phyloP scores from a whole-genome alignment of 495 filamentous ascomycete species.

The Talaromyces trachyspermus region DNA sequence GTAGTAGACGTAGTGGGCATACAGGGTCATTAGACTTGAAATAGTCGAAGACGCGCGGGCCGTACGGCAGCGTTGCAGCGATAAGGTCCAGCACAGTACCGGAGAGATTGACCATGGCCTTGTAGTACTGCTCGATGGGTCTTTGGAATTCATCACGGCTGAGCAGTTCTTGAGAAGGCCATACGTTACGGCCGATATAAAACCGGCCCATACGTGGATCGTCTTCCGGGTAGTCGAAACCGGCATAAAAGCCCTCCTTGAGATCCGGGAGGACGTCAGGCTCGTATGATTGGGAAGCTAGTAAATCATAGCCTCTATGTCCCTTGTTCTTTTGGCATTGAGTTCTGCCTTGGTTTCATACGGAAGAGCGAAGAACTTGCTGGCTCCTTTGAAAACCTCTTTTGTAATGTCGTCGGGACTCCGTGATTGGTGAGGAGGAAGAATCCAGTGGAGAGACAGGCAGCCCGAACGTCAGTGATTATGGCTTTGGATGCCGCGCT shows the following conservation, averaged over 20 bases:
- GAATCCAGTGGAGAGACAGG: slow-evolving; percentile 28
- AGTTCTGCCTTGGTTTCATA: slow-evolving; percentile 20
- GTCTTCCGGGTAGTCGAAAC: slow-evolving; percentile 15
- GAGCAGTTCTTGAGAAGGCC: slow-evolving; percentile 16
- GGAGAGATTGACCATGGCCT: slow-evolving; percentile 10
- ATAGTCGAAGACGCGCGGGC: slow-evolving; percentile 20
- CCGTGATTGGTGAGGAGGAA: slow-evolving; percentile 29
- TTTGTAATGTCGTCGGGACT: slow-evolving; percentile 18
- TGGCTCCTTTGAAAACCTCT: slow-evolving; percentile 18
- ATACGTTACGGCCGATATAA: slow-evolving; percentile 22
- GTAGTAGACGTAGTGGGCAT: slow-evolving; percentile 22
- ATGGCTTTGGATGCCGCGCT: background rate
- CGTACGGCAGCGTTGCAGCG: slow-evolving; percentile 18
- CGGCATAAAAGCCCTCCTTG: slow-evolving; percentile 28
- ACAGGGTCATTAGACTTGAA: slow-evolving; percentile 18
- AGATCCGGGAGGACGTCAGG: slow-evolving; percentile 18
- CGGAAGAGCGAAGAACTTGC: slow-evolving; percentile 25
- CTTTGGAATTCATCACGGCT: slow-evolving; percentile 10
- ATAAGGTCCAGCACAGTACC: slow-evolving; percentile 15
- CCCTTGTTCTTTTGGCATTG: slow-evolving; percentile 13
- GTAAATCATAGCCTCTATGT: slow-evolving; percentile 24
- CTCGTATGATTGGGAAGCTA: slow-evolving; percentile 20
- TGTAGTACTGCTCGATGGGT: slow-evolving; percentile 17
- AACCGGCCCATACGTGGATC: slow-evolving; percentile 24
- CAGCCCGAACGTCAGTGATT: slow-evolving; percentile 9